Percentiles rank a stretch among this genome's conserved stretches.
Conservation (phyloP, 2,329 filamentous ascomycete species). For the Penicillium sclerotigenum region DNA sequence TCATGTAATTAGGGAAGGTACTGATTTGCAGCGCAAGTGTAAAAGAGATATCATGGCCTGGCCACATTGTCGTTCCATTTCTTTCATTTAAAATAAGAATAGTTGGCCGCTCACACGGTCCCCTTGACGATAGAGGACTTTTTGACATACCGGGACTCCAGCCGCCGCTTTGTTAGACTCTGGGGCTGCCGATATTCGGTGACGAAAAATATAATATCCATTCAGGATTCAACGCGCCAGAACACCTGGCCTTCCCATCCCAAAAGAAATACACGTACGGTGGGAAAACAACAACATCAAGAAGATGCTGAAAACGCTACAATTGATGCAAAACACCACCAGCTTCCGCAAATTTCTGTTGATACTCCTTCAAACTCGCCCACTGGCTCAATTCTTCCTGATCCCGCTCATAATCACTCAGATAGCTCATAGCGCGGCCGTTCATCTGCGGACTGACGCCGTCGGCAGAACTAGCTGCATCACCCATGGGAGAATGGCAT, state of each 20-base stretch:
- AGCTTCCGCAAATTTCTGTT: constrained; percentile 66
- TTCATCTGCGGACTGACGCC: constrained; percentile 43
- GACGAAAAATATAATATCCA: background rate
- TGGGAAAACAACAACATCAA: background rate
- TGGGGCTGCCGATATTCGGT: too few species aligned
- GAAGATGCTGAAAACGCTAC: constrained; percentile 9
- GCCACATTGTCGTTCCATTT: background rate
- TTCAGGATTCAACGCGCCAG: background rate
- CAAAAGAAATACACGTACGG: background rate
- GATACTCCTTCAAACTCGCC: constrained; percentile 76
- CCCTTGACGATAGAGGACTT: too few species aligned
- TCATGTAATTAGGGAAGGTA: constrained; percentile 6
- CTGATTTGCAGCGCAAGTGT: background rate
- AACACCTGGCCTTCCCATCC: background rate
- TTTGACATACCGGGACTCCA: background rate
- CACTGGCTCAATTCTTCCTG: constrained; percentile 73
- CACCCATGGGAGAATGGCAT: constrained; percentile 47
- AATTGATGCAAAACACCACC: constrained; percentile 49
- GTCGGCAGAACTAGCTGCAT: constrained; percentile 31
- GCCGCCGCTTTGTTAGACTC: background rate
- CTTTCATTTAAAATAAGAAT: background rate
- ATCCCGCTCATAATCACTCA: constrained; percentile 57
- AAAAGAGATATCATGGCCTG: constrained; percentile 6
- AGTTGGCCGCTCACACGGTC: background rate
- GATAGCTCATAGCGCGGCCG: constrained; percentile 36